Percentiles rank a stretch among this genome's conserved stretches.
Evolutionary conservation across 2,329 filamentous ascomycete genomes (phyloP).

Genomic region (Verticillium alfalfae): DNA sequence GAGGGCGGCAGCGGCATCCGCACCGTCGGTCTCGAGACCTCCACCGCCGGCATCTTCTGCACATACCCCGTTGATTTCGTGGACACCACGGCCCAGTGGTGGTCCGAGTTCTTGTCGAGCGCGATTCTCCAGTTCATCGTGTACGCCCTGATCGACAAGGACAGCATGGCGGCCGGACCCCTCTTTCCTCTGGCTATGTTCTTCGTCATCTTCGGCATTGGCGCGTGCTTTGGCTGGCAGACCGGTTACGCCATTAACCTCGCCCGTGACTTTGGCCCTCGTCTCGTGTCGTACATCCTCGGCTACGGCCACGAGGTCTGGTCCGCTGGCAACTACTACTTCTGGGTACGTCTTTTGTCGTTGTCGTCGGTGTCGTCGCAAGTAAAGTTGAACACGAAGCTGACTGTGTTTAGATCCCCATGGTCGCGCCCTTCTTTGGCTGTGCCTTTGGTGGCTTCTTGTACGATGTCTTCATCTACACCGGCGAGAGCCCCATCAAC

Average conservation of each 20-base stretch:
- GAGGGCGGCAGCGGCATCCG: constrained; percentile 57
- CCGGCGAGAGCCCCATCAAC: constrained; percentile 65
- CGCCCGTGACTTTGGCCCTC: constrained; percentile 66
- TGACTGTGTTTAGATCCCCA: constrained; percentile 52
- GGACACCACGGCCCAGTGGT: constrained; percentile 62
- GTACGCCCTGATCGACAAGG: constrained; percentile 59
- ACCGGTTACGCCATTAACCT: constrained; percentile 73
- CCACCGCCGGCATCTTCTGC: constrained; percentile 67
- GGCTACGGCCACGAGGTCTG: constrained; percentile 66
- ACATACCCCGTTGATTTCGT: constrained; percentile 66
- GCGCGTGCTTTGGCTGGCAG: constrained; percentile 69
- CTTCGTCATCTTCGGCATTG: constrained; percentile 69
- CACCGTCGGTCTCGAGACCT: constrained; percentile 53
- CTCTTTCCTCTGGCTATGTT: constrained; percentile 58
- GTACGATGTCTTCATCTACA: constrained; percentile 65
- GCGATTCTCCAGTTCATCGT: constrained; percentile 67
- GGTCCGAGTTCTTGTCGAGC: constrained; percentile 65
- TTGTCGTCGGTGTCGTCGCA: background rate
- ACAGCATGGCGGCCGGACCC: constrained; percentile 51
- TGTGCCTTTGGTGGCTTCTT: constrained; percentile 58
- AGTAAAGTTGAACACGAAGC: background rate
- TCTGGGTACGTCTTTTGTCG: constrained; percentile 49
- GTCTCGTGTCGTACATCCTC: constrained; percentile 60
- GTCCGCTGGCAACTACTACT: constrained; percentile 64
- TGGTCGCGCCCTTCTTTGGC: constrained; percentile 65